phyloP scores from a whole-genome alignment of 306 rosid genomes.

The Senna tora region DNA sequence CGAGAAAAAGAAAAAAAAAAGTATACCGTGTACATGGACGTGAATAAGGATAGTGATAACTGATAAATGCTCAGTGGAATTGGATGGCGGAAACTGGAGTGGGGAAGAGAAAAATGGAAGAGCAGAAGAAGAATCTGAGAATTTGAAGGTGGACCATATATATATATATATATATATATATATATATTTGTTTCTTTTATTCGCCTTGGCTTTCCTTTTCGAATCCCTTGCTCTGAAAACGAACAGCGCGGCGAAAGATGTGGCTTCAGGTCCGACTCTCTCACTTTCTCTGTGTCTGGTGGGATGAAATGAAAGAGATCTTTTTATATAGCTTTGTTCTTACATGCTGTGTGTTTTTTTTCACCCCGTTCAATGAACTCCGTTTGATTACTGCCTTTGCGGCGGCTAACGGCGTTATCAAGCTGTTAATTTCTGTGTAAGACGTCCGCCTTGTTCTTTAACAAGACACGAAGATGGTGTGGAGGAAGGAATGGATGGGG shows the following conservation, averaged over 20 bases:
- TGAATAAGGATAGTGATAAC: constrained; percentile 20
- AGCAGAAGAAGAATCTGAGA: constrained; percentile 34
- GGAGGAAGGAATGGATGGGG: no score
- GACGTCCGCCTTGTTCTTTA: no score
- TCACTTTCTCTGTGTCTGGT: constrained; percentile 32
- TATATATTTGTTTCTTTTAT: constrained; percentile 12
- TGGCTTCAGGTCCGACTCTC: constrained; percentile 47
- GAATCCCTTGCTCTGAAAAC: constrained; percentile 8
- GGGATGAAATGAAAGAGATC: constrained; percentile 42
- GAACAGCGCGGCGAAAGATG: constrained; percentile 7
- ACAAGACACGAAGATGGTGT: no score
- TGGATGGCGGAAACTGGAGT: constrained; percentile 19
- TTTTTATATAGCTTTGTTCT: constrained; percentile 52
- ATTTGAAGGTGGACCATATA: constrained; percentile 8
- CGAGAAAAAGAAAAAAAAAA: no score
- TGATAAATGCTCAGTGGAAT: constrained; percentile 6
- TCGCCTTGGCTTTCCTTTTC: constrained; percentile 29
- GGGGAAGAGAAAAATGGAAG: constrained; percentile 27
- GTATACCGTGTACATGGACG: background rate
- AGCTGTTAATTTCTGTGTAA: constrained; percentile 33
- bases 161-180: constrained; percentile 9
- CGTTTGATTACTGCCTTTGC: constrained; percentile 58
- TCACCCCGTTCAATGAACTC: constrained; percentile 51
- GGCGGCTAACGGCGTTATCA: constrained; percentile 59
- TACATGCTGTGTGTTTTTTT: constrained; percentile 28